Evolutionary conservation across 331 rosid genomes (phyloP).

Genomic region (Malus hybrid): DNA sequence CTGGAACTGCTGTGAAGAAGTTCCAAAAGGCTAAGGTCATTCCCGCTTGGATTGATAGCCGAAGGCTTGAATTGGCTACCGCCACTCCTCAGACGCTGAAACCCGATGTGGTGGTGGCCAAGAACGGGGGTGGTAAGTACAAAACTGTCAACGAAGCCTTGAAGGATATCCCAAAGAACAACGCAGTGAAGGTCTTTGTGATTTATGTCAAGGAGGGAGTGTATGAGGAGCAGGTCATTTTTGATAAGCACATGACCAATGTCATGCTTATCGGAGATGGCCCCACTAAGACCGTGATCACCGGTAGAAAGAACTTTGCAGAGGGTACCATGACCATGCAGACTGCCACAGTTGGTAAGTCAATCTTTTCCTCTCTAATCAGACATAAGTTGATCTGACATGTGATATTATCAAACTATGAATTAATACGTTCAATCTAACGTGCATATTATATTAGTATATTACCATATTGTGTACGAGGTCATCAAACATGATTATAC

Average conservation of each 20-base stretch:
- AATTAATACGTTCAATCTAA: too few species aligned
- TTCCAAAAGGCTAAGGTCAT: neutral
- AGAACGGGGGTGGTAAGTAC: slow-evolving; percentile 58
- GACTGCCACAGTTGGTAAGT: slow-evolving; percentile 29
- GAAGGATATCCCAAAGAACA: slow-evolving; percentile 30
- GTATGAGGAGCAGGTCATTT: slow-evolving; percentile 32
- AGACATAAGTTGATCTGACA: too few species aligned
- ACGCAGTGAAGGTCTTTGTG: slow-evolving; percentile 29
- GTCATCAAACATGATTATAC: too few species aligned
- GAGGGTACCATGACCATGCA: slow-evolving; percentile 47
- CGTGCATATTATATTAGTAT: too few species aligned
- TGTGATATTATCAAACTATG: too few species aligned
- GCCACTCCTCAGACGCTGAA: neutral
- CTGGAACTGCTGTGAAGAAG: neutral
- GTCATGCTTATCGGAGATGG: slow-evolving; percentile 76
- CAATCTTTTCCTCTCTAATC: too few species aligned
- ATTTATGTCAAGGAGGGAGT: slow-evolving; percentile 63
- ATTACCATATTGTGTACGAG: too few species aligned
- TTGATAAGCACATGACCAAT: slow-evolving; percentile 21
- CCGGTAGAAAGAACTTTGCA: slow-evolving; percentile 19
- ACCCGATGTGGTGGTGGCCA: slow-evolving; percentile 51
- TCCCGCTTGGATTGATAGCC: slow-evolving; percentile 37
- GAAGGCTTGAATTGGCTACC: slow-evolving; percentile 17
- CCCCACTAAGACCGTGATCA: slow-evolving; percentile 52
- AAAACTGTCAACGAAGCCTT: slow-evolving; percentile 50